Percentiles rank a stretch among this genome's conserved stretches.
These are phyloP conservation scores for Melanomma pulvis-pyrius DNA, from an alignment of 495 filamentous ascomycete species.

Conservation along the genomic window DNA sequence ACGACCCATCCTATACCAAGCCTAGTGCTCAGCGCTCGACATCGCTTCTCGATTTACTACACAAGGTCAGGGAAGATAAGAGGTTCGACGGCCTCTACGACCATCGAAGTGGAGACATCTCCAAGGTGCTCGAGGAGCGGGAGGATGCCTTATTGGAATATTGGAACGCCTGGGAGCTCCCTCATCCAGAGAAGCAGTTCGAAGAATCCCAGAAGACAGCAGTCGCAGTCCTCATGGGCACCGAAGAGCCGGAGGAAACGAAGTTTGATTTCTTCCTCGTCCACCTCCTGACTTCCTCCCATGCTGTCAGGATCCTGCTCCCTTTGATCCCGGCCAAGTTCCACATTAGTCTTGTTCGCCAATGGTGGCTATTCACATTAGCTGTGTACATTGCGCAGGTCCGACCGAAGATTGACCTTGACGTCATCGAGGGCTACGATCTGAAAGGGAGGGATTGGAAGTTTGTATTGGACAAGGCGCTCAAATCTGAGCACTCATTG, in stretches of 20 bases:
- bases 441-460: slow-evolving; percentile 70
- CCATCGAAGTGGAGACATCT: slow-evolving; percentile 59
- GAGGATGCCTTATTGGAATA: slow-evolving; percentile 75
- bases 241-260: slow-evolving; percentile 57
- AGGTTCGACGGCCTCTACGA: slow-evolving; percentile 63
- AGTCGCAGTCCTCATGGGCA: slow-evolving; percentile 67
- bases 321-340: slow-evolving; percentile 74
- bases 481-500: slow-evolving; percentile 63
- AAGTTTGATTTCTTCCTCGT: slow-evolving; percentile 84
- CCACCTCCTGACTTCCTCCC: slow-evolving; percentile 79
- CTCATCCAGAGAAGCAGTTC: slow-evolving; percentile 69
- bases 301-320: slow-evolving; percentile 83
- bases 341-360: slow-evolving; percentile 70
- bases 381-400: slow-evolving; percentile 75
- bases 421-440: slow-evolving; percentile 63
- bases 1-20: slow-evolving; percentile 66
- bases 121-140: slow-evolving; percentile 65
- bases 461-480: slow-evolving; percentile 68
- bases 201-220: slow-evolving; percentile 76
- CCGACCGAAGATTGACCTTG: slow-evolving; percentile 68
- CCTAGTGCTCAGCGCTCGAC: slow-evolving; percentile 49
- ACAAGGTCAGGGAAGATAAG: slow-evolving; percentile 57
- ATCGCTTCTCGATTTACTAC: slow-evolving; percentile 67
- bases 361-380: slow-evolving; percentile 87
- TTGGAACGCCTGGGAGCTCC: slow-evolving; percentile 83